Base-by-base conservation (phyloP, 2,329 filamentous ascomycete species). In the Trichoderma breve region DNA sequence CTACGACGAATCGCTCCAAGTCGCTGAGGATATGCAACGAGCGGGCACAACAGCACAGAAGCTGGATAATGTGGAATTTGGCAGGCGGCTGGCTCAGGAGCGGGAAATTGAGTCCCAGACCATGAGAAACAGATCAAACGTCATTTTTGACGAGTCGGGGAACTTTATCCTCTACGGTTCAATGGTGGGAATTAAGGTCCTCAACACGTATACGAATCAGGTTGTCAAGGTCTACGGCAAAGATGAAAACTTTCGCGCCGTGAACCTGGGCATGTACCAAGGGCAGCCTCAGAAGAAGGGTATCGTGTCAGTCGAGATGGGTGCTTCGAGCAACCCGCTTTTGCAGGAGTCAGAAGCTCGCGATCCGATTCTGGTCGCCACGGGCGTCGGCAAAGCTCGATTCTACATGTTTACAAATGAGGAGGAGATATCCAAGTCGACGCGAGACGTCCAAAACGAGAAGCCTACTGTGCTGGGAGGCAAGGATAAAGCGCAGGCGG, bases 351-450 rank as follows among this genome's bases (percentile, higher is more conserved):
- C 96, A 1, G 95, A 98, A 82, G 89, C 90, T 24, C 89, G 95
- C 73, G 96, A 99, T 79, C 95, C 97, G 0, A 95, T 98, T 78
- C 85, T 99, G 8, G 88, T 97, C 58, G 87, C 89, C 11, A 98
- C 96, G 0, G 95, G 91, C 0, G 91, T 93, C 60, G 92, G 91
- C 74, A 98, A 97, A 82, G 89, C 92, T 32, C 92, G 97, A 53
- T 99, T 99, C 83, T 99, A 98, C 86, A 94, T 98, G 90, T 99
- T 98, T 82, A 97, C 93, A 43, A 97, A 98, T 80, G 93, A 97
- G 51, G 89, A 91, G 47, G 92, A 94, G 28, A 87, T 96, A 66
- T 92, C 91, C 75, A 97, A 95, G 81, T 92, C 92, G 8, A 91
- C 91, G 43, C 91, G 96, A 75, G 96, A 99, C 80, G 87, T 99